A percentile compares a stretch with the other conserved stretches of the same genome.
Evolutionary conservation across 345 rosid species (phyloP).

Genomic region (Viola odorata): DNA sequence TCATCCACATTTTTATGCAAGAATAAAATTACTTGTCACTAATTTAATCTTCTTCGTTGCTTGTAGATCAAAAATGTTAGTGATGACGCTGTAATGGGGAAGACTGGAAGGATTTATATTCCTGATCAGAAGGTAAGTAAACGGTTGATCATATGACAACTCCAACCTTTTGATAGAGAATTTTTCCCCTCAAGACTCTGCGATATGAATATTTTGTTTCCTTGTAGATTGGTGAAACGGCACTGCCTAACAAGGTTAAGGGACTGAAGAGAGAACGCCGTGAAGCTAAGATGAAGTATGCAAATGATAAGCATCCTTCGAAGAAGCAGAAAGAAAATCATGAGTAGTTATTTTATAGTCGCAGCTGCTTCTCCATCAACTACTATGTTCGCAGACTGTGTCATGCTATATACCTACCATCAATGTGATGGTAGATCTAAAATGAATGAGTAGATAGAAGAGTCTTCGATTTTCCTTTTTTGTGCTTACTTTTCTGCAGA

Average conservation of each 20-base stretch:
- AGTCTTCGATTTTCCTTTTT: too few species aligned
- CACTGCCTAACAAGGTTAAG: conserved; percentile 58
- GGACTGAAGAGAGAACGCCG: conserved; percentile 94
- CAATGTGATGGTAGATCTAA: too few species aligned
- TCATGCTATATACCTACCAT: too few species aligned
- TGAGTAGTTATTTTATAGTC: conserved; percentile 19
- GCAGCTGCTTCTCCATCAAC: neutral
- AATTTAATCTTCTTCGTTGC: conserved; percentile 7
- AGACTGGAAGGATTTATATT: conserved; percentile 65
- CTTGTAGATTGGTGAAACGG: conserved; percentile 50
- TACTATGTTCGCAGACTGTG: too few species aligned
- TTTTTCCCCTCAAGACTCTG: neutral
- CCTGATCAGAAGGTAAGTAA: conserved; percentile 86
- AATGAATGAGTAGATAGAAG: too few species aligned
- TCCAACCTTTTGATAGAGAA: neutral
- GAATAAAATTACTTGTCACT: conserved; percentile 3
- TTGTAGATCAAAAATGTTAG: conserved; percentile 69
- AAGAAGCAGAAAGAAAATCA: conserved; percentile 65
- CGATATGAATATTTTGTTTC: conserved; percentile 2
- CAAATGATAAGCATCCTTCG: conserved; percentile 26
- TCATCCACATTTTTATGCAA: neutral
- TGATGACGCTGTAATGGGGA: conserved; percentile 57
- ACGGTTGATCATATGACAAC: too few species aligned
- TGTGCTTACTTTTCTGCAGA: too few species aligned
- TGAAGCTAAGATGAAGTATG: conserved; percentile 54